phyloP scores from a whole-genome alignment of 2,329 filamentous ascomycete species.

The Fusarium nanum region DNA sequence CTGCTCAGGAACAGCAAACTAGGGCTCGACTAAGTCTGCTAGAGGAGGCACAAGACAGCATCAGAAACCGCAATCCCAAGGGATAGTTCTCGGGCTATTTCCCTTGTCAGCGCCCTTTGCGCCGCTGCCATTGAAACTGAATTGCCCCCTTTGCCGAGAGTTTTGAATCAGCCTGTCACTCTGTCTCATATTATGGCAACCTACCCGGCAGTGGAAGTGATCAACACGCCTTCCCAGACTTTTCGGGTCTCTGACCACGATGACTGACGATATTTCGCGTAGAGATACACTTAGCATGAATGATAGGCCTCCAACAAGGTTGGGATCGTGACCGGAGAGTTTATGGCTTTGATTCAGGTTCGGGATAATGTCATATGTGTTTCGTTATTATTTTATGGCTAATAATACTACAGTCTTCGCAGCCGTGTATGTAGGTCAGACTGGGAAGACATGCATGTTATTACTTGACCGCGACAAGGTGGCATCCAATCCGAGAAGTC shows the following conservation, averaged over 20 bases:
- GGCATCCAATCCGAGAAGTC: constrained; percentile 40
- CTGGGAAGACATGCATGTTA: constrained; percentile 18
- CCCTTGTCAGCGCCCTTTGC: constrained; percentile 22
- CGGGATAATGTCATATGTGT: not conserved
- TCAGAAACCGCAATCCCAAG: constrained; percentile 24
- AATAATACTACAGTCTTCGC: constrained; percentile 10
- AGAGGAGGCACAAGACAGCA: constrained; percentile 19
- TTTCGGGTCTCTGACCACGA: constrained; percentile 8
- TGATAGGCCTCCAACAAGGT: constrained; percentile 2
- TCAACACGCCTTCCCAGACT: constrained; percentile 2
- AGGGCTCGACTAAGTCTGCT: constrained; percentile 23
- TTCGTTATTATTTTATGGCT: constrained; percentile 5
- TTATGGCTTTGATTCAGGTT: not conserved
- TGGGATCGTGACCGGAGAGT: constrained; percentile 13
- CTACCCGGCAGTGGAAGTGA: constrained; percentile 26
- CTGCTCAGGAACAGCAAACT: constrained; percentile 41
- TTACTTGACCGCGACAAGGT: constrained; percentile 19
- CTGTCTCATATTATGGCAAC: not conserved
- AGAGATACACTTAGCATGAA: not conserved
- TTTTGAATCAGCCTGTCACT: not conserved
- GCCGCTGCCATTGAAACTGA: constrained; percentile 6
- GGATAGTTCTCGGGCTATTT: constrained; percentile 12
- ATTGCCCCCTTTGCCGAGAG: constrained; percentile 1
- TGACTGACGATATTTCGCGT: constrained; percentile 7
- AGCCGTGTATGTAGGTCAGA: not conserved